These are phyloP conservation scores for Eucalyptus melliodora DNA, from an alignment of 345 rosid genomes.

Conservation along the genomic window DNA sequence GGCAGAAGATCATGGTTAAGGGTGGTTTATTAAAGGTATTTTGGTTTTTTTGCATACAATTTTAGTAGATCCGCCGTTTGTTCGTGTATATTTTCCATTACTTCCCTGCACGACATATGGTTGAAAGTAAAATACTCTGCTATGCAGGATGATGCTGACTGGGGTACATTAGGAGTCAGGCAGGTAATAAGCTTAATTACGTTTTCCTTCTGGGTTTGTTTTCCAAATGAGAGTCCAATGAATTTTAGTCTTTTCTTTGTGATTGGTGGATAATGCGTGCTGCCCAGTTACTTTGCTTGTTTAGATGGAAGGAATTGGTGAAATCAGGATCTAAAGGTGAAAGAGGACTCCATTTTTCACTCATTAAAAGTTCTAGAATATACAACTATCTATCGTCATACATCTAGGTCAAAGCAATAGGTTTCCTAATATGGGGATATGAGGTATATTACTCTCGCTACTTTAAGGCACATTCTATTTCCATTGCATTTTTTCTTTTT, in stretches of 20 bases:
- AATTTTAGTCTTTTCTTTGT: not conserved
- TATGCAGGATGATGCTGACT: constrained; percentile 83
- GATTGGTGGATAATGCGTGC: not conserved
- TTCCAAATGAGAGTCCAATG: not conserved
- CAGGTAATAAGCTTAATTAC: constrained; percentile 21
- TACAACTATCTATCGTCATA: not conserved
- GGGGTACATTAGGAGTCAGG: constrained; percentile 77
- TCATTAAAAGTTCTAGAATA: not conserved
- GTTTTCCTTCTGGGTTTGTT: not conserved
- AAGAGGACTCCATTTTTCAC: not conserved
- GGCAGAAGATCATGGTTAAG: constrained; percentile 98
- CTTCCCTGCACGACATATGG: not conserved
- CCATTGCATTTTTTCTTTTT: not conserved
- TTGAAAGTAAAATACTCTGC: not conserved
- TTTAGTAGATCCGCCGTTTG: not conserved
- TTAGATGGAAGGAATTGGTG: not conserved
- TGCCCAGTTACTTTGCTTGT: not conserved
- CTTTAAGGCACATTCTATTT: not conserved
- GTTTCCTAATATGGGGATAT: not conserved
- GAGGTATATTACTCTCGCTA: not conserved
- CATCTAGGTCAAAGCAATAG: not conserved
- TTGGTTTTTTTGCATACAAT: not conserved
- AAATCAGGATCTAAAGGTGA: not conserved
- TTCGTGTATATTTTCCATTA: not conserved
- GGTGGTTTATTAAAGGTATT: constrained; percentile 88